Conservation (phyloP, 2,329 filamentous ascomycete species). For the Pyrenophora tritici-repentis region DNA sequence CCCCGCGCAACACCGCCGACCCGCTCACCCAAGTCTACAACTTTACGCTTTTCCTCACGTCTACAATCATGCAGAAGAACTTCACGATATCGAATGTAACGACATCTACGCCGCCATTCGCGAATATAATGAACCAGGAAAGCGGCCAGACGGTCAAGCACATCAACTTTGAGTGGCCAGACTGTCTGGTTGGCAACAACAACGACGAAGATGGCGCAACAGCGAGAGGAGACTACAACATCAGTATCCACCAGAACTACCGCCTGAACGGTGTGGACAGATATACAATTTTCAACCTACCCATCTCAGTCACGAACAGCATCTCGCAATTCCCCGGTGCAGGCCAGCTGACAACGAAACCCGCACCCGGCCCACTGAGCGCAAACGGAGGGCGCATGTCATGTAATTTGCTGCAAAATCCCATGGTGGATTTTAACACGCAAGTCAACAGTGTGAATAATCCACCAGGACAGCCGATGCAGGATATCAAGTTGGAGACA, state of each 20-base stretch:
- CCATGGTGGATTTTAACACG: conserved; percentile 27
- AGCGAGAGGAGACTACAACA: conserved; percentile 68
- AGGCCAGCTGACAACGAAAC: conserved; percentile 38
- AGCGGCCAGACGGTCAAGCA: conserved; percentile 73
- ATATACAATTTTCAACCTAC: conserved; percentile 74
- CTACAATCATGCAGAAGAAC: conserved; percentile 66
- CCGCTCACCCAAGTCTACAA: conserved; percentile 64
- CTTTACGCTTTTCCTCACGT: conserved; percentile 70
- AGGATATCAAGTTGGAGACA: conserved; percentile 36
- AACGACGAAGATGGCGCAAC: conserved; percentile 49
- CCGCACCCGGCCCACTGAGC: conserved; percentile 41
- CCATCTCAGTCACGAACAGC: conserved; percentile 69
- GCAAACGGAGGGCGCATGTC: conserved; percentile 41
- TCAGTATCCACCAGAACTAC: conserved; percentile 74
- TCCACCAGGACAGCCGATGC: conserved; percentile 38
- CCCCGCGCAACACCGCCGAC: conserved; percentile 57
- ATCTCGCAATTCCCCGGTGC: conserved; percentile 53
- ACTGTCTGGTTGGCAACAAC: conserved; percentile 68
- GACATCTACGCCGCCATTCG: conserved; percentile 56
- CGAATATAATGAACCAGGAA: conserved; percentile 68
- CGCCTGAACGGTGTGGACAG: conserved; percentile 66
- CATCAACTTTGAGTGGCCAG: conserved; percentile 73
- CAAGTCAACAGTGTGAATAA: conserved; percentile 42
- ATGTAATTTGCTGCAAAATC: conserved; percentile 38
- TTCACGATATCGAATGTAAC: conserved; percentile 71